These are phyloP conservation scores for Carex littledalei DNA, from an alignment of 176 grass and related monocot species.

Conservation along the genomic window DNA sequence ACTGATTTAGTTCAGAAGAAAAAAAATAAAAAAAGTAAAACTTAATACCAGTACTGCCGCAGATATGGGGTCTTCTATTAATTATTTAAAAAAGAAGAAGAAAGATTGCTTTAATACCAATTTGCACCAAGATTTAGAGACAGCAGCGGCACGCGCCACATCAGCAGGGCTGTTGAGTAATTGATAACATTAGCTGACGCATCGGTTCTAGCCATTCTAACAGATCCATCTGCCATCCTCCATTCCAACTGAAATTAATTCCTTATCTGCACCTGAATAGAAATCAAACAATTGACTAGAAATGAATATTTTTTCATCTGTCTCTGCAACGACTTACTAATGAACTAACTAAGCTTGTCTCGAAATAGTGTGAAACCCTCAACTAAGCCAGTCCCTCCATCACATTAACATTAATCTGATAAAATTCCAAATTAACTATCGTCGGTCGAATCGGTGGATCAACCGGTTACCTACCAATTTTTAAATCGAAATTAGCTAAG, in stretches of 20 bases:
- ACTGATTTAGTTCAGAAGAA: neutral
- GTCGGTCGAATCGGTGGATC: too few relatives aligned
- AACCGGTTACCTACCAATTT: too few relatives aligned
- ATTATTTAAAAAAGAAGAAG: neutral
- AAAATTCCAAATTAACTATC: too few relatives aligned
- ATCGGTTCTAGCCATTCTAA: constrained; percentile 47
- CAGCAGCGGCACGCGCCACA: constrained; percentile 47
- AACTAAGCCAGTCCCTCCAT: neutral
- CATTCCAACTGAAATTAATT: constrained; percentile 13
- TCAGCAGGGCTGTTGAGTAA: constrained; percentile 48
- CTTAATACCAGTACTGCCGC: neutral
- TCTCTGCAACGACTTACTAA: neutral
- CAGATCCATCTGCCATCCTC: constrained; percentile 25
- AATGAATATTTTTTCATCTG: neutral
- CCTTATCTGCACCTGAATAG: neutral
- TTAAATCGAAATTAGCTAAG: too few relatives aligned
- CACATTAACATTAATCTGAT: too few relatives aligned
- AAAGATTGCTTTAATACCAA: constrained; percentile 35
- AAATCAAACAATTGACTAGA: neutral
- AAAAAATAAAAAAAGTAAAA: neutral
- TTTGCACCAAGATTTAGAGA: constrained; percentile 70
- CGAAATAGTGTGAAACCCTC: neutral
- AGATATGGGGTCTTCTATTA: neutral
- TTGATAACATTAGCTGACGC: constrained; percentile 43
- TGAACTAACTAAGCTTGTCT: neutral